Conservation (phyloP, 2,329 filamentous ascomycete species). For the Paraphaeosphaeria sporulosa region DNA sequence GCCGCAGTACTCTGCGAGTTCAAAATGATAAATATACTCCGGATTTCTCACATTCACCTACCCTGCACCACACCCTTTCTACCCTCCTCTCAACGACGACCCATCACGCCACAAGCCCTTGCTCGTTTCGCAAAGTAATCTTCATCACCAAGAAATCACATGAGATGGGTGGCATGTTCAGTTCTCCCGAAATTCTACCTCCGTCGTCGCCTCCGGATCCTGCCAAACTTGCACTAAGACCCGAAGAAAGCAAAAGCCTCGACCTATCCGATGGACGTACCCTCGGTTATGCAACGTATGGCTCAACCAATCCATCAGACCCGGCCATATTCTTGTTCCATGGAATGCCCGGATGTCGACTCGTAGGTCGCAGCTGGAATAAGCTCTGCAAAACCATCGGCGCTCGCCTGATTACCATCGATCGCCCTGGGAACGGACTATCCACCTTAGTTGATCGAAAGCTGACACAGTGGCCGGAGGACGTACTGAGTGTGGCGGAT, state of each 20-base stretch:
- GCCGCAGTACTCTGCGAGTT: conserved; percentile 5
- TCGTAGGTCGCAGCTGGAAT: conserved; percentile 23
- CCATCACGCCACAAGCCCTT: conserved; percentile 4
- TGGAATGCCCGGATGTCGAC: conserved; percentile 23
- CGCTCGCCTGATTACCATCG: conserved; percentile 24
- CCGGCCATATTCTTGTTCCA: conserved; percentile 27
- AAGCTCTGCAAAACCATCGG: conserved; percentile 23
- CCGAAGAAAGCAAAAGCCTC: conserved; percentile 21
- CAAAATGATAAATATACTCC: conserved; percentile 7
- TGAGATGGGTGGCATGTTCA: conserved; percentile 20
- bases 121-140: conserved; percentile 1
- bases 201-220: conserved; percentile 26
- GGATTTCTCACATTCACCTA: background rate
- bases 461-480: conserved; percentile 21
- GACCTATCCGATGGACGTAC: conserved; percentile 20
- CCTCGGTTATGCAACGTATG: conserved; percentile 25
- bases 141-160: conserved; percentile 3
- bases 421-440: conserved; percentile 25
- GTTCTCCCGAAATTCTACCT: conserved; percentile 14
- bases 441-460: conserved; percentile 19
- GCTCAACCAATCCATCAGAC: conserved; percentile 19
- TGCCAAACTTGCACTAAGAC: conserved; percentile 22
- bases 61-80: background rate
- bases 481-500: conserved; percentile 22
- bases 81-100: too few relatives aligned